These are phyloP conservation scores for Stellera chamaejasme DNA, from an alignment of 345 rosid genomes.

Conservation along the genomic window DNA sequence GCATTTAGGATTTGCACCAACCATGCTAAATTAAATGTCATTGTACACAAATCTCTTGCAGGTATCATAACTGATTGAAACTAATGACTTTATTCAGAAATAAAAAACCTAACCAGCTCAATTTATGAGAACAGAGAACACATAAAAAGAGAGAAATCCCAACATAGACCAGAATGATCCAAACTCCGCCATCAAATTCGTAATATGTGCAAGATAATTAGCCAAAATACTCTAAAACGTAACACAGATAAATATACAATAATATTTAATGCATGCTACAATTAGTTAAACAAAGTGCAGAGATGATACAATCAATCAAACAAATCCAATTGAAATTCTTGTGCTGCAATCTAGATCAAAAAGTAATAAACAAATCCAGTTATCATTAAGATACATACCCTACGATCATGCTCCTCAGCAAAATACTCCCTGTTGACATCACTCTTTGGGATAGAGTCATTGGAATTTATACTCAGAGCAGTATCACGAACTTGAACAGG, in stretches of 20 bases:
- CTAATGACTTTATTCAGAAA: too few relatives aligned
- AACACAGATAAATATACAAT: not conserved
- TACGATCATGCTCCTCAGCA: constrained; percentile 92
- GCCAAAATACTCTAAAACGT: too few relatives aligned
- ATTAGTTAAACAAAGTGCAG: not conserved
- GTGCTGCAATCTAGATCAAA: not conserved
- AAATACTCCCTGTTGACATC: constrained; percentile 87
- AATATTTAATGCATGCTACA: not conserved
- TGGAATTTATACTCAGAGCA: constrained; percentile 65
- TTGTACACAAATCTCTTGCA: too few relatives aligned
- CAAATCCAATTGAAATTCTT: not conserved
- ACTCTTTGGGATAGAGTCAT: constrained; percentile 86
- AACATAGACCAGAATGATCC: too few relatives aligned
- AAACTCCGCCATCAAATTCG: too few relatives aligned
- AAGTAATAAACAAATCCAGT: not conserved
- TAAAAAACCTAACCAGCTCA: too few relatives aligned
- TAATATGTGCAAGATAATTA: too few relatives aligned
- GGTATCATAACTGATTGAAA: too few relatives aligned
- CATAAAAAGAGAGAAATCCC: too few relatives aligned
- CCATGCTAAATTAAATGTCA: too few relatives aligned
- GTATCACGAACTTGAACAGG: constrained; percentile 95
- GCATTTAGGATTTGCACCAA: too few relatives aligned
- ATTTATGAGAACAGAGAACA: too few relatives aligned
- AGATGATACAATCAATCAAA: not conserved
- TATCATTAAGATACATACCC: constrained; percentile 33